Evolutionary conservation across 495 filamentous ascomycete species (phyloP).

Genomic region (Talaromyces proteolyticus): DNA sequence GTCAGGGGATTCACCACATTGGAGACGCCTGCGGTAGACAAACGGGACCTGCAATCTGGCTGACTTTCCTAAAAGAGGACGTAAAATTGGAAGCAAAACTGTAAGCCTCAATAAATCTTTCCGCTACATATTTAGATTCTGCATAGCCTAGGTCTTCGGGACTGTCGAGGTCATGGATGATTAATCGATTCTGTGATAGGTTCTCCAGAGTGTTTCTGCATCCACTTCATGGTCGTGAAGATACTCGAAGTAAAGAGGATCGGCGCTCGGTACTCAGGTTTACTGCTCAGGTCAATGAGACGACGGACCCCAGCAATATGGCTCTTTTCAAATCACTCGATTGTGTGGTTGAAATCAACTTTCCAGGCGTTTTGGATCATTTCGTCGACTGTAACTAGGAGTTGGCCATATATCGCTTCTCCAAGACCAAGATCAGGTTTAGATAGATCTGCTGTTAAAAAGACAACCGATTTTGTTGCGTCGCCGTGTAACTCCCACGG

Average conservation of each 20-base stretch:
- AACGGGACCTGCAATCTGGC: conserved; percentile 47
- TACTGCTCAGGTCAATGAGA: conserved; percentile 41
- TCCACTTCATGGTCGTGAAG: conserved; percentile 16
- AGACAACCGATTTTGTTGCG: conserved; percentile 21
- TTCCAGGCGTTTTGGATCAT: conserved; percentile 58
- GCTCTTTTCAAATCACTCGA: conserved; percentile 47
- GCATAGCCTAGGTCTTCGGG: not conserved
- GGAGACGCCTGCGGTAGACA: conserved; percentile 34
- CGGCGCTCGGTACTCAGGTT: conserved; percentile 30
- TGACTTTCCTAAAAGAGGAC: conserved; percentile 41
- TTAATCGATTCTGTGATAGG: conserved; percentile 1
- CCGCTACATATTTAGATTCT: conserved; percentile 8
- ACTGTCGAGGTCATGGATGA: conserved; percentile 4
- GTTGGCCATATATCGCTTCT: conserved; percentile 19
- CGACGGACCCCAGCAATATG: conserved; percentile 45
- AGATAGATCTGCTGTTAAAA: conserved; percentile 41
- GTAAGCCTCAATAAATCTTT: conserved; percentile 3
- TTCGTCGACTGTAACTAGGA: conserved; percentile 31
- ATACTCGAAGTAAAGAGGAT: conserved; percentile 52
- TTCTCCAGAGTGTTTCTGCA: not conserved
- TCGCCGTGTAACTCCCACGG: not conserved
- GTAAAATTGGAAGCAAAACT: conserved; percentile 19
- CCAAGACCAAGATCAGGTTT: conserved; percentile 34
- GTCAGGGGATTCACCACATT: conserved; percentile 17
- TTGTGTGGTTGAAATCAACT: conserved; percentile 52